Percentiles rank a stretch among this genome's conserved stretches.
Conservation (phyloP, 164 flowering plant genomes). For the grape (Vitis vinifera) region DNA sequence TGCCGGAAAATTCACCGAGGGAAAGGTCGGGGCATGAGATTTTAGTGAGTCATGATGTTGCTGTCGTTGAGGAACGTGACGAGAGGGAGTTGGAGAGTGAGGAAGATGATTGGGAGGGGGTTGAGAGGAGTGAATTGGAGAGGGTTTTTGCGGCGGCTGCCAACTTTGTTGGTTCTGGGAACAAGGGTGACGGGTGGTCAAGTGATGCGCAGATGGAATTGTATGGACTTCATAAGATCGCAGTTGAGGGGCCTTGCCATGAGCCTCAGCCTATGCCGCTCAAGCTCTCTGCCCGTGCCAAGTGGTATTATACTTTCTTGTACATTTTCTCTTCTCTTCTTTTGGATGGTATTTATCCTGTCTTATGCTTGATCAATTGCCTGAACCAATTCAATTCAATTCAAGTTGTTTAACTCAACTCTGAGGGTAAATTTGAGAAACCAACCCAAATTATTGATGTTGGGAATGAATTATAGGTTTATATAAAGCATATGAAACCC, state of each 20-base stretch:
- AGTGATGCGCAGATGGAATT: constrained; percentile 67
- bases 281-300: constrained; percentile 71
- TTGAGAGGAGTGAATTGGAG: constrained; percentile 78
- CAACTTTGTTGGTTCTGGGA: constrained; percentile 32
- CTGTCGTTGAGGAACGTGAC: constrained; percentile 2
- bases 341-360: background rate
- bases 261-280: constrained; percentile 71
- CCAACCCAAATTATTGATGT: too few relatives aligned
- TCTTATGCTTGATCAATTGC: background rate
- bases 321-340: background rate
- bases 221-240: constrained; percentile 74
- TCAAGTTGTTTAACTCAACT: too few relatives aligned
- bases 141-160: constrained; percentile 53
- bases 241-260: constrained; percentile 76
- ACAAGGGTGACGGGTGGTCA: constrained; percentile 25
- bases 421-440: too few relatives aligned
- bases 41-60: too few relatives aligned
- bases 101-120: constrained; percentile 93
- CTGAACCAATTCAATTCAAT: too few relatives aligned
- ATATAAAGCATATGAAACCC: too few relatives aligned
- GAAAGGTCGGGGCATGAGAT: too few relatives aligned
- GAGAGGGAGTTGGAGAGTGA: constrained; percentile 18
- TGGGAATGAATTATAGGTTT: too few relatives aligned
- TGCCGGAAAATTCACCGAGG: background rate
- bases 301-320: constrained; percentile 62